These are phyloP conservation scores for Fusarium liriodendri DNA, from an alignment of 2,329 filamentous ascomycete species.

Conservation along the genomic window DNA sequence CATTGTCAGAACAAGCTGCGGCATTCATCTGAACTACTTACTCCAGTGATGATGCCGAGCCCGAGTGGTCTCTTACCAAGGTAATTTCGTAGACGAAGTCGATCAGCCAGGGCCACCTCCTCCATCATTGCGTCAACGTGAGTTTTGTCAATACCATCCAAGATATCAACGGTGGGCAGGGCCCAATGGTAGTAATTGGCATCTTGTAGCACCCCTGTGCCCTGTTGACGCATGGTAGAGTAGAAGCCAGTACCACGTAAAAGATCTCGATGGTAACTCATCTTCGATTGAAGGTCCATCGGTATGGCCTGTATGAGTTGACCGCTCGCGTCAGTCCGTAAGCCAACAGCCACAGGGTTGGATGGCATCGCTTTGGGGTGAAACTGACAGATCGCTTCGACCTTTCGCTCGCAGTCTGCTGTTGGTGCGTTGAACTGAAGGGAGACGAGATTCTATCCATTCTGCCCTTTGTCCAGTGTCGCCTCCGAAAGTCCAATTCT, in stretches of 20 bases:
- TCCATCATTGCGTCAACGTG: conserved; percentile 6
- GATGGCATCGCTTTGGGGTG: neutral
- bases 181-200: neutral
- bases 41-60: conserved; percentile 21
- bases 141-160: neutral
- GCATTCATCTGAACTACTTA: conserved; percentile 3
- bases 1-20: neutral
- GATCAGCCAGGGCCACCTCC: neutral
- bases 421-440: neutral
- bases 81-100: conserved; percentile 19
- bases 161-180: conserved; percentile 10
- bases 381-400: conserved; percentile 1
- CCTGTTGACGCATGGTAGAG: neutral
- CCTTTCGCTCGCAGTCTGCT: neutral
- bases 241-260: conserved; percentile 25
- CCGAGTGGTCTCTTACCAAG: conserved; percentile 14
- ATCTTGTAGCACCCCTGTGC: neutral
- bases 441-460: neutral
- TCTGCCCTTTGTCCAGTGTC: neutral
- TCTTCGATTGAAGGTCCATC: neutral
- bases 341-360: neutral
- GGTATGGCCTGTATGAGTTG: fast-evolving
- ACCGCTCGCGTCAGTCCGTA: fast-evolving
- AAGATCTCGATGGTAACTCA: conserved; percentile 22
- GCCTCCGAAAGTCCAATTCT: neutral